A percentile compares a stretch with the other conserved stretches of the same genome.
Conservation (phyloP, 139 green algal genomes). For the Picochlorum sp. region DNA sequence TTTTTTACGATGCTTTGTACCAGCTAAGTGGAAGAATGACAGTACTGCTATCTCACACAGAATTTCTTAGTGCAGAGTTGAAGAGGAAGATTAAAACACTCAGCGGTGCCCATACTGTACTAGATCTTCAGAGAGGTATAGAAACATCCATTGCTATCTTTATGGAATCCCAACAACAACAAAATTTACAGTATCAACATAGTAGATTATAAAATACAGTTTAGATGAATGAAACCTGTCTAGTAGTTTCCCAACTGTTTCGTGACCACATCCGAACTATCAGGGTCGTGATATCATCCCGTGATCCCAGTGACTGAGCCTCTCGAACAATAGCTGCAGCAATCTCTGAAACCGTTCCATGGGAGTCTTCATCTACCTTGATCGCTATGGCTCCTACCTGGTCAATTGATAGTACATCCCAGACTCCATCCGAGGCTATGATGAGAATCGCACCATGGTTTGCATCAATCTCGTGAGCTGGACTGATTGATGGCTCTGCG, state of each 20-base stretch:
- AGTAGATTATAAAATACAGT: constrained; percentile 1
- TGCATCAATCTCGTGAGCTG: constrained; percentile 23
- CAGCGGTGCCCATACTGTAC: too few species aligned
- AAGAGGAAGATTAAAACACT: too few species aligned
- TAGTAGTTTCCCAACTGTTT: constrained; percentile 16
- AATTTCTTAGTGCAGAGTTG: too few species aligned
- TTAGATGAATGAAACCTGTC: neutral
- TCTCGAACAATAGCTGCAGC: constrained; percentile 28
- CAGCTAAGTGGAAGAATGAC: too few species aligned
- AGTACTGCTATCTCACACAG: too few species aligned
- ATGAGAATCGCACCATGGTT: constrained; percentile 29
- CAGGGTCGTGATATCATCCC: constrained; percentile 42
- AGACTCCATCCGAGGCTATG: constrained; percentile 53
- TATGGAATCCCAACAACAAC: neutral
- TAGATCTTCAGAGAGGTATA: too few species aligned
- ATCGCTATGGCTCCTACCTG: neutral
- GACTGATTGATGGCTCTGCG: constrained; percentile 40
- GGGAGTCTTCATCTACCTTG: constrained; percentile 13
- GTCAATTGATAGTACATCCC: constrained; percentile 39
- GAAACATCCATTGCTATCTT: too few species aligned
- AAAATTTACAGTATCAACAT: neutral
- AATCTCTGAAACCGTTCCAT: constrained; percentile 19
- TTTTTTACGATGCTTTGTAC: too few species aligned
- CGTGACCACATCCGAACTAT: constrained; percentile 27
- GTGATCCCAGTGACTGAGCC: constrained; percentile 27